Evolutionary conservation across 1,284 basidiomycete species (phyloP).

Genomic region (Cutaneotrichosporon cutaneum): DNA sequence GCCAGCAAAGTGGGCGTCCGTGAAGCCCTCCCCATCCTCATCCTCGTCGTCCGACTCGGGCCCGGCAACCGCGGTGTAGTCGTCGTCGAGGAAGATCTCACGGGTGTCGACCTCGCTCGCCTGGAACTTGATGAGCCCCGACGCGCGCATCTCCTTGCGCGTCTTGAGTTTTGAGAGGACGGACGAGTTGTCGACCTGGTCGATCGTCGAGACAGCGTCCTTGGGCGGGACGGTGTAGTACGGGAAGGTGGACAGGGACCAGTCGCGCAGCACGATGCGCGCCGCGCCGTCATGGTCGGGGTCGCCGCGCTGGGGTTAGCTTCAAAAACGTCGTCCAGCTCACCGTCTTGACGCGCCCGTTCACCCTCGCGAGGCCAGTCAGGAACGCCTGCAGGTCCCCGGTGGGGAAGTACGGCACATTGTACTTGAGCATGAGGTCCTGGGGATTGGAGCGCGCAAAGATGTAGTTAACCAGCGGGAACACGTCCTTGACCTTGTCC

Average conservation of each 20-base stretch:
- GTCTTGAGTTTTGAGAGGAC: slow-evolving; percentile 64
- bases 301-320: slow-evolving; percentile 61
- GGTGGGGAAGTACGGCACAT: slow-evolving; percentile 75
- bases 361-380: slow-evolving; percentile 73
- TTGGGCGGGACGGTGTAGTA: slow-evolving; percentile 70
- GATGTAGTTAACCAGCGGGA: slow-evolving; percentile 70
- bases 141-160: slow-evolving; percentile 59
- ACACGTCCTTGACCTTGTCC: slow-evolving; percentile 82
- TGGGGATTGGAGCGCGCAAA: slow-evolving; percentile 70
- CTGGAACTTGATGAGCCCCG: slow-evolving; percentile 60
- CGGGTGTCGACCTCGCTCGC: slow-evolving; percentile 60
- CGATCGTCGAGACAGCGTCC: slow-evolving; percentile 24
- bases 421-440: slow-evolving; percentile 86
- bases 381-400: slow-evolving; percentile 76
- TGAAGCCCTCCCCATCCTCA: slow-evolving; percentile 35
- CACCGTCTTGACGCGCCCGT: slow-evolving; percentile 73
- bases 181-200: slow-evolving; percentile 46
- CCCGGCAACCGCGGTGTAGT: slow-evolving; percentile 53
- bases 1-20: slow-evolving; percentile 43
- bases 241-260: slow-evolving; percentile 75
- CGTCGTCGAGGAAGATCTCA: slow-evolving; percentile 59
- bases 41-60: slow-evolving; percentile 48
- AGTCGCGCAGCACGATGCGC: slow-evolving; percentile 82
- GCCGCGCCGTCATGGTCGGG: slow-evolving; percentile 77
- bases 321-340: neutral